These are phyloP conservation scores for Xylaria sp. DNA, from an alignment of 2,329 filamentous ascomycete genomes.

Conservation along the genomic window DNA sequence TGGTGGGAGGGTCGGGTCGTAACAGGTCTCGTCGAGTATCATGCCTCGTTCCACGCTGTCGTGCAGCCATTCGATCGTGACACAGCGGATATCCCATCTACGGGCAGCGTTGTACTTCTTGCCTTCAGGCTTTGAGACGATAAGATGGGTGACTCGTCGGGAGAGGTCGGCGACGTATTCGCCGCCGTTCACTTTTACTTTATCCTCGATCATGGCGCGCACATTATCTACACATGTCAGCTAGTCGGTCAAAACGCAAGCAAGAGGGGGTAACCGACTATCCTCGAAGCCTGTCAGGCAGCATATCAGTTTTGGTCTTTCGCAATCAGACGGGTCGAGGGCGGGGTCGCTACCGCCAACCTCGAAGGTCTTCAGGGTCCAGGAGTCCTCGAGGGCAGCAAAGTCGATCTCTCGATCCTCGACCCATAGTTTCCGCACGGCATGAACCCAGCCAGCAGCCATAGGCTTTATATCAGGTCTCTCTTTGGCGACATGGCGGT, in stretches of 20 bases:
- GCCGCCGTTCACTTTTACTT: conserved; percentile 74
- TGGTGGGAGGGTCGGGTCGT: conserved; percentile 73
- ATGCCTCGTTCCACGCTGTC: conserved; percentile 86
- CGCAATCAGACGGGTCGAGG: conserved; percentile 34
- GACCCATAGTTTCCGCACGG: conserved; percentile 80
- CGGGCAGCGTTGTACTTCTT: conserved; percentile 91
- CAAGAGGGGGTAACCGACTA: conserved; percentile 38
- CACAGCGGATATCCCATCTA: conserved; percentile 79
- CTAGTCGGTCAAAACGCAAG: background rate
- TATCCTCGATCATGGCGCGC: conserved; percentile 72
- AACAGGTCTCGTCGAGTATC: conserved; percentile 86
- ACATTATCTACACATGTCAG: conserved; percentile 57
- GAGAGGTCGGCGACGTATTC: conserved; percentile 87
- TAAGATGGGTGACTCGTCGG: conserved; percentile 83
- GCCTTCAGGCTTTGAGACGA: conserved; percentile 78
- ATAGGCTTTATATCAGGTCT: conserved; percentile 86
- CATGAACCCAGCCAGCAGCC: conserved; percentile 82
- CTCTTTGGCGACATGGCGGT: conserved; percentile 91
- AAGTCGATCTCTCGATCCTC: conserved; percentile 78
- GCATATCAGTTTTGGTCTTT: conserved; percentile 53
- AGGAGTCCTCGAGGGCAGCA: conserved; percentile 67
- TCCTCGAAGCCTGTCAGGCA: conserved; percentile 66
- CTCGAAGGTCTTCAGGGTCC: conserved; percentile 69
- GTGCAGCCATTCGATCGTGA: conserved; percentile 83
- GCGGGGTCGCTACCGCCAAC: conserved; percentile 51